Evolutionary conservation across 257 asterid genomes (phyloP).

Genomic region (Nemophila menziesii): DNA sequence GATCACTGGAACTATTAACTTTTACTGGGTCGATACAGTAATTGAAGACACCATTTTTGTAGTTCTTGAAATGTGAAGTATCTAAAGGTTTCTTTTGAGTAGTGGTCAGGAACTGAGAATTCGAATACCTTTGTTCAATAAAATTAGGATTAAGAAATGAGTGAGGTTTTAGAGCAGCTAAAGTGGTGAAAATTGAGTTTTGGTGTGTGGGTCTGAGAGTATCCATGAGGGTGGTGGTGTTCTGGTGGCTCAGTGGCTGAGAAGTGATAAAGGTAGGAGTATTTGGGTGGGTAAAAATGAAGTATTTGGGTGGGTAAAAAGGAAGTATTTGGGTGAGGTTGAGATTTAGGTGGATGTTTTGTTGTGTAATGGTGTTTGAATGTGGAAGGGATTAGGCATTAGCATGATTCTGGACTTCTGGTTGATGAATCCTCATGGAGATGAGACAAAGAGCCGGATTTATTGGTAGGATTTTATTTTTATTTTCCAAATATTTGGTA

Average conservation of each 20-base stretch:
- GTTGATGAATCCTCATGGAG: slow-evolving; percentile 16
- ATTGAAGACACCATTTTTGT: too few species aligned
- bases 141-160: slow-evolving; percentile 8
- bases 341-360: neutral
- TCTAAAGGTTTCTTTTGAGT: slow-evolving; percentile 9
- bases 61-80: slow-evolving; percentile 1
- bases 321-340: slow-evolving; percentile 1
- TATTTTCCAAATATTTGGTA: too few species aligned
- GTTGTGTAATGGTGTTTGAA: slow-evolving; percentile 4
- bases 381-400: slow-evolving; percentile 7
- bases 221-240: neutral
- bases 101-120: slow-evolving; percentile 7
- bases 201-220: slow-evolving; percentile 1
- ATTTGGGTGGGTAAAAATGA: neutral
- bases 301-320: neutral
- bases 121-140: slow-evolving; percentile 4
- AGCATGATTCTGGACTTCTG: slow-evolving; percentile 17
- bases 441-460: slow-evolving; percentile 15
- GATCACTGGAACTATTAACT: slow-evolving; percentile 7
- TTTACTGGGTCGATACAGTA: slow-evolving; percentile 17
- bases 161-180: slow-evolving; percentile 2
- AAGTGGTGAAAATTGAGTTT: slow-evolving; percentile 3
- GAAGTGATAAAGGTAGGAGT: neutral
- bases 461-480: neutral
- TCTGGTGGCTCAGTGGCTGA: neutral